Evolutionary conservation across 148 eudicot genomes (phyloP), one percentile per base, ranked within the genome.

Genomic region (Agrostemma githago): DNA sequence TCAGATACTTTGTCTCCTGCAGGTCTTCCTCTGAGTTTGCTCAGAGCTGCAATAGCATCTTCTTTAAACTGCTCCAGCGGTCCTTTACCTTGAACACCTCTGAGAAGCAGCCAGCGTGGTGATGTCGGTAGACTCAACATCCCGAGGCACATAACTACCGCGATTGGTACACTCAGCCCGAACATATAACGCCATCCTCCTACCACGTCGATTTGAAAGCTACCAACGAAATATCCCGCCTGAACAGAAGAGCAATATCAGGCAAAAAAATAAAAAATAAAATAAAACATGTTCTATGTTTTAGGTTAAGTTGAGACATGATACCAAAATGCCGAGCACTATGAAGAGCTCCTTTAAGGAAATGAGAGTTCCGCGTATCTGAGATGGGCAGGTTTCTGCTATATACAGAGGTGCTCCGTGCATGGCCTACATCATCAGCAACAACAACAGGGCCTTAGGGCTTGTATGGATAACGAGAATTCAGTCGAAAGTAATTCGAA

Each of bases 131-230:
- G 94, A 73, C 82, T 83, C 86, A 87, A 90, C 88, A 92, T 89
- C 37, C 99, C 99, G 43, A 96, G 77, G 58, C 94, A 85, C 96
- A 96, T 92, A 26, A 89, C 65, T 48, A 89, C 46, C 62, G 99
- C 96, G 66, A 89, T 37, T 10, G 95, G 99, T 11, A 77, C 85
- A 85, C 99, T 89, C 51, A 85, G 5, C 53, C 99, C 99, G 59
- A 78, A 92, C 99, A 96, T 92, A 83, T 89, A 92, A 72, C 99
- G 96, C 99, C 99, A 96, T 38, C 99, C 99, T 76, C 97, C 97
- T 77, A 96, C 81, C 72, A 82, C 87, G 65, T 89, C 69, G 39
- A 96, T 88, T 78, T 85, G 77, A 73, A 78, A 82, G 85, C 88
- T 96, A 56, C 99, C 99, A 44, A 86, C 90, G 79, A 86, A 86